These are phyloP conservation scores for Diplodia sapinea DNA, from an alignment of 2,329 filamentous ascomycete species.

Conservation along the genomic window DNA sequence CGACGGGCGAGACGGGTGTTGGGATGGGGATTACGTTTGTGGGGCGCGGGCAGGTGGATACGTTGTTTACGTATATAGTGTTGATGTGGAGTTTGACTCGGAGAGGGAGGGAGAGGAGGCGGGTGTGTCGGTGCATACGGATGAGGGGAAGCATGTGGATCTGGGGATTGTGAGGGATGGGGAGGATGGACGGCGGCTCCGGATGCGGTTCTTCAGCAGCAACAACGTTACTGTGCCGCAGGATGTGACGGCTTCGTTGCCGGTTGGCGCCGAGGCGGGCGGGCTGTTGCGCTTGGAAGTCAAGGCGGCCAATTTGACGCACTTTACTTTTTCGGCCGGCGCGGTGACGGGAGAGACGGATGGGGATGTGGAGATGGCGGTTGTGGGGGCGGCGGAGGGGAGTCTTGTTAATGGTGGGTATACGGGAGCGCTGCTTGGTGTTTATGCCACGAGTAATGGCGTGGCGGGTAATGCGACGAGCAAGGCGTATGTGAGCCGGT, in stretches of 20 bases:
- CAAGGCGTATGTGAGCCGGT: conserved; percentile 57
- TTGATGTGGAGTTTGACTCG: conserved; percentile 55
- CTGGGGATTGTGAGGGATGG: conserved; percentile 45
- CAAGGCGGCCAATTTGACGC: conserved; percentile 53
- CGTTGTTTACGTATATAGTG: conserved; percentile 59
- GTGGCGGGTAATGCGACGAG: conserved; percentile 45
- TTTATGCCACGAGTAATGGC: conserved; percentile 61
- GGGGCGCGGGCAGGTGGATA: conserved; percentile 61
- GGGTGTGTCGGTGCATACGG: conserved; percentile 60
- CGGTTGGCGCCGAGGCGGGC: conserved; percentile 35
- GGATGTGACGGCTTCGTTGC: conserved; percentile 40
- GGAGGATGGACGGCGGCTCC: not conserved
- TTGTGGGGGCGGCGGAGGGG: conserved; percentile 34
- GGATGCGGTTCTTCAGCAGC: conserved; percentile 47
- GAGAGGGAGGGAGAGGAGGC: conserved; percentile 54
- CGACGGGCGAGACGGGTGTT: conserved; percentile 39
- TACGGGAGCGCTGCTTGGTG: conserved; percentile 56
- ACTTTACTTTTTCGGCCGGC: conserved; percentile 47
- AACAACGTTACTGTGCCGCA: conserved; percentile 47
- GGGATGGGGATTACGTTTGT: conserved; percentile 60
- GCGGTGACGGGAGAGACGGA: too few relatives aligned
- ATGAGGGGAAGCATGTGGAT: conserved; percentile 58
- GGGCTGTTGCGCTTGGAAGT: too few relatives aligned
- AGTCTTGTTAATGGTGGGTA: conserved; percentile 33
- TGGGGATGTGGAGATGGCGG: too few relatives aligned